Base-by-base conservation (phyloP, 148 eudicot species). In the Arctostaphylos glauca region DNA sequence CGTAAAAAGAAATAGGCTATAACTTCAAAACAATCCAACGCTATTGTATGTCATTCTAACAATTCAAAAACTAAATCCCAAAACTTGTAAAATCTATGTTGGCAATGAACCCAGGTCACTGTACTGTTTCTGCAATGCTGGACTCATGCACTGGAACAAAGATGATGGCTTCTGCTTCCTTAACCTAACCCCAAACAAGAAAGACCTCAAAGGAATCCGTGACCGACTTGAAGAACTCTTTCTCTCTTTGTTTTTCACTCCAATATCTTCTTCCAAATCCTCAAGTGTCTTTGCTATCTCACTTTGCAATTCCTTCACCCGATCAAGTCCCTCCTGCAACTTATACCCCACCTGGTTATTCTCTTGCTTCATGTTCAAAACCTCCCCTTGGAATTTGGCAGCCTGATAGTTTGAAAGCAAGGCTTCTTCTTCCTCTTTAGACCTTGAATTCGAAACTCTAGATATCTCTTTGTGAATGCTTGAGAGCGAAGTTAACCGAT, bases 321-420 rank as follows among this genome's bases (percentile, higher is more conserved):
- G 85, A 54, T 89, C 84, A 73, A 89, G 77, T 15, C 97, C 97
- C 0, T 86, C 89, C 84, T 88, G 87, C 25, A 93, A 86, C 74
- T 93, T 93, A 81, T 89, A 84, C 0, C 92, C 92, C 38, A 94
- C 92, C 77, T 93, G 90, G 80, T 86, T 88, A 84, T 93, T 94
- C 85, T 94, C 97, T 44, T 90, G 94, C 77, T 89, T 94, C 98
- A 94, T 93, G 81, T 93, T 93, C 67, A 90, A 58, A 68, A 94
- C 77, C 85, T 93, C 98, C 56, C 98, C 98, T 58, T 92, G 95
- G 82, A 94, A 94, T 88, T 90, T 93, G 14, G 95, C 97, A 43
- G 94, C 92, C 77, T 92, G 88, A 64, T 87, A 89, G 64, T 85
- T 82, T 56, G 81, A 82, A 38, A 94, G 87, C 77, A 81, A 19